Conservation (phyloP, 768 basidiomycete genomes). For the Butyriboletus loyo region DNA sequence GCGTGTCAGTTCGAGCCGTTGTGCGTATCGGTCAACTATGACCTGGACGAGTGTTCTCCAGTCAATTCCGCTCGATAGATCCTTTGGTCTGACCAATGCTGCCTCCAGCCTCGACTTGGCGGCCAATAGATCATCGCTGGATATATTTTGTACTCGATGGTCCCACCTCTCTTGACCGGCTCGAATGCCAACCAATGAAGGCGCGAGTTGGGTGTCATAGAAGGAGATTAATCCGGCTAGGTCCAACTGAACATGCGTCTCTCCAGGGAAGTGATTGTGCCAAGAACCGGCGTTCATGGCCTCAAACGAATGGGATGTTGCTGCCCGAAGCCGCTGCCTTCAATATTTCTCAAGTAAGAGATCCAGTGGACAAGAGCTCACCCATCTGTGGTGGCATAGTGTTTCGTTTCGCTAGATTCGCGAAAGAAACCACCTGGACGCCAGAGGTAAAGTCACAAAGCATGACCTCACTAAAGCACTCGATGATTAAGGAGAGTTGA, state of each 20-base stretch:
- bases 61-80: slow-evolving; percentile 29
- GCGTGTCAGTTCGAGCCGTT: slow-evolving; percentile 28
- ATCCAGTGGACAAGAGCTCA: background rate
- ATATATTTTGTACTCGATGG: slow-evolving; percentile 30
- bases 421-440: slow-evolving; percentile 21
- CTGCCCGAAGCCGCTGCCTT: background rate
- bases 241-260: slow-evolving; percentile 34
- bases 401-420: slow-evolving; percentile 13
- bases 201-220: slow-evolving; percentile 33
- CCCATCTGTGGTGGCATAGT: rapidly evolving
- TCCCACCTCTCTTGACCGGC: slow-evolving; percentile 25
- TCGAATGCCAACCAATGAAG: slow-evolving; percentile 29
- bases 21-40: slow-evolving; percentile 30
- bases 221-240: slow-evolving; percentile 35
- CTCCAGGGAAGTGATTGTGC: slow-evolving; percentile 36
- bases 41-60: slow-evolving; percentile 32
- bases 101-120: slow-evolving; percentile 7
- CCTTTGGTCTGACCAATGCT: slow-evolving; percentile 7
- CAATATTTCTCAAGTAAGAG: background rate
- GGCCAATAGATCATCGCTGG: slow-evolving; percentile 17
- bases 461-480: slow-evolving; percentile 32
- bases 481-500: background rate
- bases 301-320: background rate
- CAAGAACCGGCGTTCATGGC: slow-evolving; percentile 24
- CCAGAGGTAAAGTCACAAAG: no score